Evolutionary conservation across 768 basidiomycete genomes (phyloP).

Genomic region (Lyophyllum semitale): DNA sequence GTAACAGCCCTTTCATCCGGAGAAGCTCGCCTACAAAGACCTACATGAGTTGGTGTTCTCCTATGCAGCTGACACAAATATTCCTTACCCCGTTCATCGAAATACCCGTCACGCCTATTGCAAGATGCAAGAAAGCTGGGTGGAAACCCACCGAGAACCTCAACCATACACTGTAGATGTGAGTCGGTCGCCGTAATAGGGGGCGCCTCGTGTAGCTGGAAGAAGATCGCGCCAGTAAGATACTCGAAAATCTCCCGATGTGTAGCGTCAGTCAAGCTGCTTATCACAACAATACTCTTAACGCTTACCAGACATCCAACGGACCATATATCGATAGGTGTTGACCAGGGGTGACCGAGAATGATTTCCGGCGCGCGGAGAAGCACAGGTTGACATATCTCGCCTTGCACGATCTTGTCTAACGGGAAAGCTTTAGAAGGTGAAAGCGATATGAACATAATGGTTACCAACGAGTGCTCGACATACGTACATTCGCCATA

Average conservation of each 20-base stretch:
- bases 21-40: constrained; percentile 7
- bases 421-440: background rate
- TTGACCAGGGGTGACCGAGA: constrained; percentile 19
- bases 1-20: background rate
- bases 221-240: background rate
- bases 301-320: constrained; percentile 25
- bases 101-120: constrained; percentile 9
- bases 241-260: constrained; percentile 13
- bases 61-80: no score
- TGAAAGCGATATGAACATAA: no score
- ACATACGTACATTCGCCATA: constrained; percentile 19
- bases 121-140: constrained; percentile 18
- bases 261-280: background rate
- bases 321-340: constrained; percentile 27
- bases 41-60: no score
- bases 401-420: background rate
- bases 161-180: constrained; percentile 19
- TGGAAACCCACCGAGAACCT: constrained; percentile 20
- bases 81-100: constrained; percentile 18
- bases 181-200: background rate
- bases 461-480: no score
- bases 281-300: background rate
- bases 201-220: background rate
- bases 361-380: constrained; percentile 27
- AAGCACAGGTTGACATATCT: constrained; percentile 12